These are phyloP conservation scores for Claviceps sp. DNA, from an alignment of 2,329 filamentous ascomycete species.

Conservation along the genomic window DNA sequence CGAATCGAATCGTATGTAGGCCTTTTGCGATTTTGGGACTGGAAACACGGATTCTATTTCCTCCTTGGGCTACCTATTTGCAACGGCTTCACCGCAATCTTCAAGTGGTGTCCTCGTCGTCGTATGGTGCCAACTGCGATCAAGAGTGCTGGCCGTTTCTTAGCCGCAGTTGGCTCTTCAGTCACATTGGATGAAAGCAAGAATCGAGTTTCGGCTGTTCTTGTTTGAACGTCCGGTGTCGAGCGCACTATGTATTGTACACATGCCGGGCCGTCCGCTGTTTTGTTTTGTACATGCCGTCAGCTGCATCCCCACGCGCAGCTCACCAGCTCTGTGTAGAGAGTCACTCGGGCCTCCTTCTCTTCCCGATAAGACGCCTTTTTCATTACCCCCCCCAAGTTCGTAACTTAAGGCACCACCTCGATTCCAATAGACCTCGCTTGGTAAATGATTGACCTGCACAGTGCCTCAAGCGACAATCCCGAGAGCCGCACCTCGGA, in stretches of 20 bases:
- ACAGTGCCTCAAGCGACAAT: conserved; percentile 55
- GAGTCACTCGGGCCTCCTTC: background rate
- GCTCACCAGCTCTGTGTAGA: background rate
- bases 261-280: background rate
- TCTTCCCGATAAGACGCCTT: background rate
- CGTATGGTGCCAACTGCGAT: no score
- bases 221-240: no score
- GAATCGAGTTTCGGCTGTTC: no score
- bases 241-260: background rate
- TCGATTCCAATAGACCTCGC: conserved; percentile 63
- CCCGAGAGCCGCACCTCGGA: conserved; percentile 61
- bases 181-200: background rate
- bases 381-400: background rate
- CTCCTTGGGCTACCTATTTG: no score
- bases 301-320: background rate
- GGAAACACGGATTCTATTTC: no score
- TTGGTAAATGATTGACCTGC: conserved; percentile 60
- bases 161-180: background rate
- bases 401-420: conserved; percentile 43
- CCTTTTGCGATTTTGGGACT: no score
- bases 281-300: background rate
- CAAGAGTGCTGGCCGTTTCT: no score
- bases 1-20: no score
- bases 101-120: no score
- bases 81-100: no score